Evolutionary conservation across 225 moss, liverwort and hornwort species (phyloP).

Genomic region (Polytrichum commune): DNA sequence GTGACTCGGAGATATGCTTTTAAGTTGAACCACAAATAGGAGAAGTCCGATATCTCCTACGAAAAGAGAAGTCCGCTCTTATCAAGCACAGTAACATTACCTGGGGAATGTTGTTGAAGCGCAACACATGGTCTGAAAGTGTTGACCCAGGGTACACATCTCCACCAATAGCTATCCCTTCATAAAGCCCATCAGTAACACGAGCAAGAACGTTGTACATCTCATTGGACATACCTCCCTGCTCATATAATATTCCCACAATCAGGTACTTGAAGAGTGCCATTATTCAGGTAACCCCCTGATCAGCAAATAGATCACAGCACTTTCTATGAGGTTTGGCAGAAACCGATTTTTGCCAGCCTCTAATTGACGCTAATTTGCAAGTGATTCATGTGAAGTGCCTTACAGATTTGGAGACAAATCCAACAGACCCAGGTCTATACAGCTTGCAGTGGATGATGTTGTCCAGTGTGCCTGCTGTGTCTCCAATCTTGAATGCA

Average conservation of each 20-base stretch:
- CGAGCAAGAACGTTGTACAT: slow-evolving; percentile 91
- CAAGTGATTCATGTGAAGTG: neutral
- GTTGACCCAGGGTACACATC: slow-evolving; percentile 96
- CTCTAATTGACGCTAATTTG: too few species aligned
- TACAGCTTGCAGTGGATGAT: slow-evolving; percentile 90
- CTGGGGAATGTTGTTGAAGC: slow-evolving; percentile 89
- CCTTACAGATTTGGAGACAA: slow-evolving; percentile 87
- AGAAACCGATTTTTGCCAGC: too few species aligned
- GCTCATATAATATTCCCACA: neutral
- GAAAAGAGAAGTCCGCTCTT: too few species aligned
- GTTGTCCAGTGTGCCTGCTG: slow-evolving; percentile 91
- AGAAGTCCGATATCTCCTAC: too few species aligned
- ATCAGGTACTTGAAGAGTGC: too few species aligned
- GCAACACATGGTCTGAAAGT: slow-evolving; percentile 91
- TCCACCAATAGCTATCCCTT: slow-evolving; percentile 95
- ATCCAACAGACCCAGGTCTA: slow-evolving; percentile 87
- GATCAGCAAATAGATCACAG: too few species aligned
- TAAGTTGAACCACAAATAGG: too few species aligned
- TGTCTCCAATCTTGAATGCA: slow-evolving; percentile 95
- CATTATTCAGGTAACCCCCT: too few species aligned
- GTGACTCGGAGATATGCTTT: too few species aligned
- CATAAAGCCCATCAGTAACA: slow-evolving; percentile 93
- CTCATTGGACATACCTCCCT: slow-evolving; percentile 96
- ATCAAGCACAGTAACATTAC: slow-evolving; percentile 10
- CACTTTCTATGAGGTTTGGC: too few species aligned